Evolutionary conservation across 305 asterid genomes (phyloP), one percentile per base, ranked within the genome.

Genomic region (Fraxinus ornus): DNA sequence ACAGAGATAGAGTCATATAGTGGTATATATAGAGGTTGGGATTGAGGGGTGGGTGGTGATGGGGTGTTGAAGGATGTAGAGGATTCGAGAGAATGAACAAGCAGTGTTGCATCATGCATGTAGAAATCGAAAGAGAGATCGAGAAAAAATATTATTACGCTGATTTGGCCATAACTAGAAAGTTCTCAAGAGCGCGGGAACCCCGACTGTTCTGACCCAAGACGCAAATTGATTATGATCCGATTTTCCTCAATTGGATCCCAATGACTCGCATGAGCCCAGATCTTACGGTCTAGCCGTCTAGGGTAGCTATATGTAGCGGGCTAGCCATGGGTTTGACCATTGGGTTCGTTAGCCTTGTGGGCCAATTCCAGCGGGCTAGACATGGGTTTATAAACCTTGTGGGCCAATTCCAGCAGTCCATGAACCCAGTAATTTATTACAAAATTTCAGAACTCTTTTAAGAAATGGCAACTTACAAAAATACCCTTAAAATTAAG

Each of bases 151-250:
- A 32, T 72, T 26, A 35, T 2, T 72, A 5, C 24, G 77, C 47
- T 32, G 26, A 33, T 35, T 33, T 72, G 77, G 77, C 44, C 28
- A 1, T 3, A 33, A 72, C 77, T 33, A 72, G 77, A 72, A 21
- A n/a, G 26, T 72, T 72, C 77, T 17, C 77, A 17, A 72, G 47
- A 35, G 77, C 49, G 44, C 77, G 15, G 77, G 77, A 72, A 32
- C 33, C 21, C 75, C 21, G 1, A 13, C 33, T 28, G 36, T 68
- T 13, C 75, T 26, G 37, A 68, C 75, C 75, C 7, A 68, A 68
- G 37, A 12, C 36, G 8, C 75, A 24, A 22, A 22, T 22, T 60
- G 32, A 60, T 60, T 26, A 24, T 26, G 36, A 3, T 28, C 37
- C 37, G 37, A 10, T 68, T 55, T 55, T 44, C 52, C 52, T 1